Percentiles rank a stretch among this genome's conserved stretches.
Evolutionary conservation across 78 protist genomes (phyloP).

Genomic region (Bigelowiella natans): DNA sequence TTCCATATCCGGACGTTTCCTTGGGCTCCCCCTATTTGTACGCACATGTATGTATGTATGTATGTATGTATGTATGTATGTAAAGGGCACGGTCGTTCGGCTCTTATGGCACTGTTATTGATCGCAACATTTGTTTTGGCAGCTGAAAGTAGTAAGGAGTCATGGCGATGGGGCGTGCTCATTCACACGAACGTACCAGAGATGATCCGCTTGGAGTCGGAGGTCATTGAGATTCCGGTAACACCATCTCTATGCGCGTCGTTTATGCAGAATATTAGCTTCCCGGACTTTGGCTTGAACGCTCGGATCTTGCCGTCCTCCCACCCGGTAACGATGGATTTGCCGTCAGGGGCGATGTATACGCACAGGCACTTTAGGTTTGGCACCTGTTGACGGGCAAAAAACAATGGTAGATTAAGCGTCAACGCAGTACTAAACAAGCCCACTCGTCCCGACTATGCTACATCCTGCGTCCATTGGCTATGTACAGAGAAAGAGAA

Average conservation of each 20-base stretch:
- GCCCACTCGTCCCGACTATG: no score
- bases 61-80: background rate
- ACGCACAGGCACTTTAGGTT: background rate
- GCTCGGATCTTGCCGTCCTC: background rate
- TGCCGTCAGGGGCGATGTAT: background rate
- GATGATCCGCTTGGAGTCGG: background rate
- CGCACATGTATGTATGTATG: background rate
- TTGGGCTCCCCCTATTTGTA: background rate
- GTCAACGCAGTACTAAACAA: no score
- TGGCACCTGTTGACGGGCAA: no score
- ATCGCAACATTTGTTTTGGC: no score
- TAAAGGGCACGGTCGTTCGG: no score
- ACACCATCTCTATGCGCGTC: background rate
- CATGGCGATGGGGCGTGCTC: no score
- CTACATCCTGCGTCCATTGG: no score
- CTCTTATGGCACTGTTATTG: no score
- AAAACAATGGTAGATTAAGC: no score
- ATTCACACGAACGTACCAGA: no score
- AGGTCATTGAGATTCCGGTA: background rate
- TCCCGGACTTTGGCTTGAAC: background rate
- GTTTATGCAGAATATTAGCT: background rate
- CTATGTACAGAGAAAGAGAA: no score
- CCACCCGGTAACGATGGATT: background rate
- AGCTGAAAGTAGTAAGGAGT: no score
- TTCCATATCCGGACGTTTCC: background rate